Percentiles rank a stretch among this genome's conserved stretches.
These are phyloP conservation scores for Neoascochyta sp. DNA, from an alignment of 2,329 filamentous ascomycete species.

Conservation along the genomic window DNA sequence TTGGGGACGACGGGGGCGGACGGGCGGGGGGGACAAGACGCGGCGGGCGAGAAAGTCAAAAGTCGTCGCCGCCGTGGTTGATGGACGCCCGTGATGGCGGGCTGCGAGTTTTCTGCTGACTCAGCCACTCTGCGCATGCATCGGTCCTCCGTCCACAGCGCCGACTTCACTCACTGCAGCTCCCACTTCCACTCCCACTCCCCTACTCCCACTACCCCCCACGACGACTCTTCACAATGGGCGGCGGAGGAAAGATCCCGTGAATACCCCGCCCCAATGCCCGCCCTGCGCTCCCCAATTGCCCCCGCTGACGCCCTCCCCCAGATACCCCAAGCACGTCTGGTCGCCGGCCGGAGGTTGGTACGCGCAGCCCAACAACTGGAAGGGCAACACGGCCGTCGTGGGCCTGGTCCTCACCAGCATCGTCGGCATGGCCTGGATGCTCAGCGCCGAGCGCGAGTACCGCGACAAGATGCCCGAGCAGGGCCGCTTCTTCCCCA, in stretches of 20 bases:
- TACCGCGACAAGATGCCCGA: conserved; percentile 71
- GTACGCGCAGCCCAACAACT: conserved; percentile 93
- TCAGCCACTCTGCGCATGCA: conserved; percentile 9
- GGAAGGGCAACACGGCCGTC: conserved; percentile 85
- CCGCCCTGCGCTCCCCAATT: conserved; percentile 4
- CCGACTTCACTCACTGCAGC: conserved; percentile 18
- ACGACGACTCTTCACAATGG: conserved; percentile 59
- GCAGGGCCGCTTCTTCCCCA: conserved; percentile 73
- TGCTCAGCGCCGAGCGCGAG: conserved; percentile 70
- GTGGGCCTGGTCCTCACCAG: conserved; percentile 66
- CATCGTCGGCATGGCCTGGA: conserved; percentile 66
- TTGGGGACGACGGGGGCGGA: conserved; percentile 6
- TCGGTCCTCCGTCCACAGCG: conserved; percentile 14
- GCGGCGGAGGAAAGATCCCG: conserved; percentile 68
- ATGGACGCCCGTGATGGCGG: conserved; percentile 10
- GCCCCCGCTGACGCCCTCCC: conserved; percentile 13
- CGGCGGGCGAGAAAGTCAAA: conserved; percentile 12
- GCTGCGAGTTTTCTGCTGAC: conserved; percentile 23
- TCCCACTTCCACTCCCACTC: conserved; percentile 8
- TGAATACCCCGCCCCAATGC: conserved; percentile 38
- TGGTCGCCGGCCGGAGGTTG: conserved; percentile 98
- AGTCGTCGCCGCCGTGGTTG: too few species aligned
- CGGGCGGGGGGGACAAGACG: conserved; percentile 12
- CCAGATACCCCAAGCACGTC: conserved; percentile 97
- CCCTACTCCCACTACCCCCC: conserved; percentile 9